phyloP scores from a whole-genome alignment of 371 early-diverging fungal species.

The Mortierella sp. region DNA sequence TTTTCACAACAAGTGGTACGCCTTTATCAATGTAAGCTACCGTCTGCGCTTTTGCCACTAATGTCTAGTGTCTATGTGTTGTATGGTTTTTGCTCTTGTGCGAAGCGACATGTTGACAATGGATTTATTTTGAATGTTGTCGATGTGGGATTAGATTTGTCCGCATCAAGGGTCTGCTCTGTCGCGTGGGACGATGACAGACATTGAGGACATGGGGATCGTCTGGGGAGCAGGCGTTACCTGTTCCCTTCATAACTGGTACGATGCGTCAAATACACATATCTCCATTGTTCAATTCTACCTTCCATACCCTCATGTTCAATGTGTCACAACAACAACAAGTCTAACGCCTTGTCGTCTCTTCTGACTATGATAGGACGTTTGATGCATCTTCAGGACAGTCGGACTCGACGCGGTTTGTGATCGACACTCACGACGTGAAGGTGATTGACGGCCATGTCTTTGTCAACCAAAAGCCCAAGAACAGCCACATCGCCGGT shows the following conservation, averaged over 20 bases:
- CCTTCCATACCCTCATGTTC: too few relatives aligned
- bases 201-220: slow-evolving; percentile 58
- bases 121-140: too few relatives aligned
- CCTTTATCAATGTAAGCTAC: slow-evolving; percentile 49
- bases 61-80: too few relatives aligned
- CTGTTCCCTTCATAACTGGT: slow-evolving; percentile 52
- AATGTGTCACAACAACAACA: too few relatives aligned
- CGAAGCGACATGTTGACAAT: neutral
- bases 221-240: slow-evolving; percentile 54
- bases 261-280: too few relatives aligned
- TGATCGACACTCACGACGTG: slow-evolving; percentile 52
- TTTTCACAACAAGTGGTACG: slow-evolving; percentile 53
- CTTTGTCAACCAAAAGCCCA: slow-evolving; percentile 43
- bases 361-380: slow-evolving; percentile 20
- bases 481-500: slow-evolving; percentile 40
- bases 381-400: slow-evolving; percentile 49
- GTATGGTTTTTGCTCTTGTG: neutral
- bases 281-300: too few relatives aligned
- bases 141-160: too few relatives aligned
- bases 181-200: slow-evolving; percentile 44
- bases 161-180: slow-evolving; percentile 56
- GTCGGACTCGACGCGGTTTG: slow-evolving; percentile 54
- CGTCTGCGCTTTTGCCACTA: neutral
- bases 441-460: slow-evolving; percentile 53
- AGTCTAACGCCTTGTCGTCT: too few relatives aligned